Evolutionary conservation across 1,139 yeast species (phyloP).

Genomic region (Yamadazyma trypodendri): DNA sequence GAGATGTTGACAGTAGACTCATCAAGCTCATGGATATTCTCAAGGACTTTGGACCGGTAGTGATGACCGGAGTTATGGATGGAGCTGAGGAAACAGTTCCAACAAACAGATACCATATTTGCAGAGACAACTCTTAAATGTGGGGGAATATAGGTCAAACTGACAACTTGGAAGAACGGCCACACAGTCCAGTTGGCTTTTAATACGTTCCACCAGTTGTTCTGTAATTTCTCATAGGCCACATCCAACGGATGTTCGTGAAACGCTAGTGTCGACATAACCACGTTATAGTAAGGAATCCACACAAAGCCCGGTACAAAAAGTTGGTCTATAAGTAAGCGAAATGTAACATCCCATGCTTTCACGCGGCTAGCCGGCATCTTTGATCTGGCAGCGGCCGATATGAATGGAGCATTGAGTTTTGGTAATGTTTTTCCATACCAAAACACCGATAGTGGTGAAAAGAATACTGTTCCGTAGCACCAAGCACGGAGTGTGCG

Average conservation of each 20-base stretch:
- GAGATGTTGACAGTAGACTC: conserved; percentile 13
- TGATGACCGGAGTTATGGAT: conserved; percentile 47
- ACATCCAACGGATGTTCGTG: conserved; percentile 36
- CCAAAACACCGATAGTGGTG: conserved; percentile 75
- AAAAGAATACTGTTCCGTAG: conserved; percentile 77
- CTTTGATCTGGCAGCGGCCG: conserved; percentile 11
- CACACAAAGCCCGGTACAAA: conserved; percentile 36
- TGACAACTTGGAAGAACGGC: conserved; percentile 43
- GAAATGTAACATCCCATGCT: conserved; percentile 34
- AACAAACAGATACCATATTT: conserved; percentile 43
- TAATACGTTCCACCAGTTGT: conserved; percentile 46
- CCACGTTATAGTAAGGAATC: conserved; percentile 47
- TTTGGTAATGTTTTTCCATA: conserved; percentile 55
- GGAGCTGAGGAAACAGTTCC: conserved; percentile 47
- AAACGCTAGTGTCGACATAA: conserved; percentile 38
- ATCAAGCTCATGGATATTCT: conserved; percentile 42
- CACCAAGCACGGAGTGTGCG: conserved; percentile 65
- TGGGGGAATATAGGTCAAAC: conserved; percentile 40
- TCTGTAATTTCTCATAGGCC: conserved; percentile 32
- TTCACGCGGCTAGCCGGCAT: conserved; percentile 19
- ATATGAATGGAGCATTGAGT: conserved; percentile 43
- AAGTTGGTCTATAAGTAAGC: conserved; percentile 40
- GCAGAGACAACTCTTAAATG: conserved; percentile 41
- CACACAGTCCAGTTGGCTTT: conserved; percentile 45
- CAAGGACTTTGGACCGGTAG: conserved; percentile 38